Conservation (phyloP, 345 rosid genomes). For the Punica granatum region DNA sequence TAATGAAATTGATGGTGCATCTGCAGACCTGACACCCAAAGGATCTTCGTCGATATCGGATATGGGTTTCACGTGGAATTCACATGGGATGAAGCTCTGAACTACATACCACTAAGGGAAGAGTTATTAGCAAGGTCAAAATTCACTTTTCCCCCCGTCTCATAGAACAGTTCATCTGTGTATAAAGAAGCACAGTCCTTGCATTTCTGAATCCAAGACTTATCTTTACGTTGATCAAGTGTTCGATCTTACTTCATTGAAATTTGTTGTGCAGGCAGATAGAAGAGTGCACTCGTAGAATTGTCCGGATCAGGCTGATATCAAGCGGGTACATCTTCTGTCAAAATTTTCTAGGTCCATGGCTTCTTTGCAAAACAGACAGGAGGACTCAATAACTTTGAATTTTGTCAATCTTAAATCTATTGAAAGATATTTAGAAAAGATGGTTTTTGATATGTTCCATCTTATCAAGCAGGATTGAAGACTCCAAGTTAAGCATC, state of each 20-base stretch:
- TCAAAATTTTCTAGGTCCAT: background rate
- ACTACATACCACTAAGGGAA: conserved; percentile 46
- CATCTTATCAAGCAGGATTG: too few relatives aligned
- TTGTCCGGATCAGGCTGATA: conserved; percentile 71
- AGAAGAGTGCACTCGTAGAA: conserved; percentile 47
- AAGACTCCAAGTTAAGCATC: too few relatives aligned
- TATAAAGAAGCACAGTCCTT: background rate
- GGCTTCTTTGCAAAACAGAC: background rate
- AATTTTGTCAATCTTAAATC: background rate
- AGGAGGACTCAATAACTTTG: too few relatives aligned
- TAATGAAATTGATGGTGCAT: conserved; percentile 1
- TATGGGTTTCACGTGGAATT: conserved; percentile 81
- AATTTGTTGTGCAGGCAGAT: conserved; percentile 42
- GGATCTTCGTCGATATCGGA: conserved; percentile 64
- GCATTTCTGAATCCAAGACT: background rate
- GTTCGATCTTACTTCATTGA: background rate
- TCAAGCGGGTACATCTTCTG: conserved; percentile 48
- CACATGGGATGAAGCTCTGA: conserved; percentile 76
- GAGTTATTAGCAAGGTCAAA: conserved; percentile 54
- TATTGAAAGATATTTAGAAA: too few relatives aligned
- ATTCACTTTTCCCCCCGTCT: background rate
- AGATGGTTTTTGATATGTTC: background rate
- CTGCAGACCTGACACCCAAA: conserved; percentile 60
- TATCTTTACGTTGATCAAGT: background rate
- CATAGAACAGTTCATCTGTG: background rate